Conservation (phyloP, 129 eudicot genomes). For the Mikania micrantha region DNA sequence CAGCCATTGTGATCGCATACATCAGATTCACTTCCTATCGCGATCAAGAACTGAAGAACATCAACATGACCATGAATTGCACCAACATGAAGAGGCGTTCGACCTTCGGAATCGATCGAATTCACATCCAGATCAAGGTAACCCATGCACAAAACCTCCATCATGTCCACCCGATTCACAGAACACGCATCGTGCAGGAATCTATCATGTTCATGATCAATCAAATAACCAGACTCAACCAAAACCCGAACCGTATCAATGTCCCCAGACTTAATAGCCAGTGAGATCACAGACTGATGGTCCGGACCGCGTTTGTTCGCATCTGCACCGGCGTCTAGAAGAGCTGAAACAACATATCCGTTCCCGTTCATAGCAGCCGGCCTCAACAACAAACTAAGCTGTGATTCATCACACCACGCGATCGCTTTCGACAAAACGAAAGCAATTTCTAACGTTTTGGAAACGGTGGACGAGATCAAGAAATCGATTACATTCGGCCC, state of each 20-base stretch:
- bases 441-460: constrained; percentile 32
- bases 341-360: constrained; percentile 32
- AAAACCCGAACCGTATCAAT: constrained; percentile 36
- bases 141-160: constrained; percentile 55
- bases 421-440: constrained; percentile 49
- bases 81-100: constrained; percentile 65
- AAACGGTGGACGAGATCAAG: constrained; percentile 24
- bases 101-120: constrained; percentile 37
- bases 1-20: constrained; percentile 36
- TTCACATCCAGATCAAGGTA: constrained; percentile 52
- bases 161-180: constrained; percentile 42
- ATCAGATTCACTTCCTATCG: constrained; percentile 51
- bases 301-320: constrained; percentile 28
- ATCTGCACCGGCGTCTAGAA: constrained; percentile 52
- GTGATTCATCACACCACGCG: constrained; percentile 33
- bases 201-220: constrained; percentile 38
- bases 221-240: constrained; percentile 39
- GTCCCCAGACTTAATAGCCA: constrained; percentile 45
- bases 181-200: constrained; percentile 54
- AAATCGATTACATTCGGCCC: constrained; percentile 54
- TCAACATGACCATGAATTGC: constrained; percentile 45
- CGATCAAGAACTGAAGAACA: constrained; percentile 45
- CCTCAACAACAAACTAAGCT: constrained; percentile 43
- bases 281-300: constrained; percentile 33
- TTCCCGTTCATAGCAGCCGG: constrained; percentile 39